Conservation (phyloP, 331 rosid species). For the Prunus yedoensis region DNA sequence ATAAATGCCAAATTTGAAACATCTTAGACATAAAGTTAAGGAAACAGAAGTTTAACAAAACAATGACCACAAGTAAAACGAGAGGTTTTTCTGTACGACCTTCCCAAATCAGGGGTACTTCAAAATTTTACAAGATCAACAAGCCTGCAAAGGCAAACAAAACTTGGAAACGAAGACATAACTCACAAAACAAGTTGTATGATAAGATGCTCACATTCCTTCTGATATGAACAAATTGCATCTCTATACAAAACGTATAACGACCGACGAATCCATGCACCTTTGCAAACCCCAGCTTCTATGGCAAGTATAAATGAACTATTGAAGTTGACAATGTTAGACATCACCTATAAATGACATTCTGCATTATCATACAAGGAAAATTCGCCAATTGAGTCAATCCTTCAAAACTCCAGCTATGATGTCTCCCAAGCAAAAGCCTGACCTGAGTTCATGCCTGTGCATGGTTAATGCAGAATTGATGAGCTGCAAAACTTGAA, state of each 20-base stretch:
- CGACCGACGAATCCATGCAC: background rate
- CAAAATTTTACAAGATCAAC: too few relatives aligned
- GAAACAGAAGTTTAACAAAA: too few relatives aligned
- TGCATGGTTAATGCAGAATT: background rate
- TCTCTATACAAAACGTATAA: background rate
- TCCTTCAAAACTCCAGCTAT: background rate
- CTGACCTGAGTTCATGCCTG: background rate
- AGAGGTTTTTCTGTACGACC: too few relatives aligned
- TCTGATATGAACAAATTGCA: background rate
- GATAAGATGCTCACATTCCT: background rate
- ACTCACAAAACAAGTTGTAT: background rate
- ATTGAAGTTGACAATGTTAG: background rate
- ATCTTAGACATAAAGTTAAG: too few relatives aligned
- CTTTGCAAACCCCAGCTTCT: constrained; percentile 8
- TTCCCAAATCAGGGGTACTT: too few relatives aligned
- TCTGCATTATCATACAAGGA: background rate
- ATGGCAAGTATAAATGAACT: background rate
- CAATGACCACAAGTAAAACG: too few relatives aligned
- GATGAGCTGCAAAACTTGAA: constrained; percentile 7
- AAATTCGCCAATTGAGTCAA: background rate
- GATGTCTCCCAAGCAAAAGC: constrained; percentile 8
- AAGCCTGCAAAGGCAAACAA: too few relatives aligned
- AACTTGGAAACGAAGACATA: too few relatives aligned
- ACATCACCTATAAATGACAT: background rate
- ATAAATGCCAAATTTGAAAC: too few relatives aligned